Evolutionary conservation across 306 rosid genomes (phyloP).

Genomic region (Cercis canadensis): DNA sequence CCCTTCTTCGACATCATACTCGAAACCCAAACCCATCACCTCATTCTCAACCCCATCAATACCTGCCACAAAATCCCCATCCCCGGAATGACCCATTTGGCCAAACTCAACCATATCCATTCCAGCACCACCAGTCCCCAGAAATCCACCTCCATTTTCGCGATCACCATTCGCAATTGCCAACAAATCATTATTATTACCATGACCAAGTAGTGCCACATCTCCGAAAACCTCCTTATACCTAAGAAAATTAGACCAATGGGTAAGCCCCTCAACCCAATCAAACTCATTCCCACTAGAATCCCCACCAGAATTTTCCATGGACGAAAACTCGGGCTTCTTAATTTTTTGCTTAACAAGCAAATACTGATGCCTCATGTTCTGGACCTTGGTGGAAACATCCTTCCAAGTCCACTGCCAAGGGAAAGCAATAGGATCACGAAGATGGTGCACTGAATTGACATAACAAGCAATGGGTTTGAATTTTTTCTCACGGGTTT

Average conservation of each 20-base stretch:
- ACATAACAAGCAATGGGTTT: constrained; percentile 88
- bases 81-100: constrained; percentile 75
- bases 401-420: constrained; percentile 99
- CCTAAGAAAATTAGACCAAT: constrained; percentile 94
- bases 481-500: constrained; percentile 93
- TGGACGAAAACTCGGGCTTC: constrained; percentile 59
- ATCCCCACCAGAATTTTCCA: constrained; percentile 50
- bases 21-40: constrained; percentile 84
- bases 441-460: constrained; percentile 73
- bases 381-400: constrained; percentile 95
- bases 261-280: constrained; percentile 86
- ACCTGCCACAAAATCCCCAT: constrained; percentile 70
- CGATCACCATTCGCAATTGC: constrained; percentile 47
- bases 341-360: constrained; percentile 96
- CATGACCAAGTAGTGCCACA: constrained; percentile 54
- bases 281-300: constrained; percentile 76
- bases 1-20: constrained; percentile 75
- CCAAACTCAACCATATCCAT: constrained; percentile 81
- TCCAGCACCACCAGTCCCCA: constrained; percentile 51
- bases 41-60: constrained; percentile 87
- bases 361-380: constrained; percentile 95
- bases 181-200: constrained; percentile 59
- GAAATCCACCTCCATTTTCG: constrained; percentile 60
- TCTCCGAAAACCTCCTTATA: constrained; percentile 96
- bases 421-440: constrained; percentile 75